Base-by-base conservation (phyloP, 768 basidiomycete species). In the Chlorophyllum brunneum region DNA sequence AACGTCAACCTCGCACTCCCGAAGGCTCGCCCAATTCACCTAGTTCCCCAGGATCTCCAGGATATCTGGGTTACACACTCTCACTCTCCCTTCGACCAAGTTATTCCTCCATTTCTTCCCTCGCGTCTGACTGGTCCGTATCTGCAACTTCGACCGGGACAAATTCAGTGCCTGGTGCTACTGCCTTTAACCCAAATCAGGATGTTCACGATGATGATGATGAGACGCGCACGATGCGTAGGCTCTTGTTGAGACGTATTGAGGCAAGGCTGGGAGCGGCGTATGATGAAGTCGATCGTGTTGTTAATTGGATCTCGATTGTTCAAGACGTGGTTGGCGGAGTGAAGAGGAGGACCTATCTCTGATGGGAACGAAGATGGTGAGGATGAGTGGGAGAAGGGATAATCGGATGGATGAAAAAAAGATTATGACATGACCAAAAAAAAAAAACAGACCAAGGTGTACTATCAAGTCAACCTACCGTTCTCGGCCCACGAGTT, bases 231-330 rank as follows among this genome's bases (percentile, higher is more conserved):
- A 72, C 75, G 23, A 70, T 87, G 30, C 83, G 85, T 11, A 74
- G 84, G 15, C 64, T 90, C n/a, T 59, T 88, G 18, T 65, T 81
- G 34, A 77, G 83, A 40, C 88, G 87, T 67, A 77, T 89, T 48
- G 80, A 83, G 33, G 76, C 80, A 13, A 67, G 53, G 68, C 77
- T 40, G 57, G 79, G 47, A 13, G 80, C 79, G 5, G 80, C 82
- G 2, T 76, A 78, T 58, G 82, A 83, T 37, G 83, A 87, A 60
- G 70, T 87, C 37, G 84, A 88, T 54, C 78, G 75, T 56, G 74
- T 75, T 29, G 70, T 70, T 18, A 67, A 66, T 1, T 88, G 86
- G 85, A 65, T 87, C 16, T 72, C 75, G 41, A 79, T 87, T 45
- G 78, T 88, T 54, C 82, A 79, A 57, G 83, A 81, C 44, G 82